Evolutionary conservation across 805 yeast species (phyloP), one percentile per base, ranked within the genome.

Genomic region (Starmerella bombi): DNA sequence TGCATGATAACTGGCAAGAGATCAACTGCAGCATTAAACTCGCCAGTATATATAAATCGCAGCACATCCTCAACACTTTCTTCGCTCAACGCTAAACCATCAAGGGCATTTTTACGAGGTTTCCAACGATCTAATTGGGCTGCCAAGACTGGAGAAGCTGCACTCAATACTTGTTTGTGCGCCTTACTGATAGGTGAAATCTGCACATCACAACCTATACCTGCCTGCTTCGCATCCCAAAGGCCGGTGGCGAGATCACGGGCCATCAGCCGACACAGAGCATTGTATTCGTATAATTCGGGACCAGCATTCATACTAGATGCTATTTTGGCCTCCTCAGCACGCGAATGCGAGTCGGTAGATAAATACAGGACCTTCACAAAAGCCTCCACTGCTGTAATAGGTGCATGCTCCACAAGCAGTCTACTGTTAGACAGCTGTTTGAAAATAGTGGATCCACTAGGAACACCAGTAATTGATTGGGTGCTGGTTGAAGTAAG

Each of bases 111-210:
- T 10, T 28, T 14, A 20, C n/a, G 3, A 5, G 16, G 19, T 8
- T 16, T 18, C 52, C 52, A 49, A 3, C 52, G 41, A 4, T 5
- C 28, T 14, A 43, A 16, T 17, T 38, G 46, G 2, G 49, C 48
- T 1, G 32, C 43, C 12, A 52, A 36, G 15, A 43, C 54, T 1
- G 41, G 49, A 2, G 51, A 48, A 3, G 38, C 38, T 9, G 49
- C 15, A 1, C 23, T 8, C 17, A 47, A 27, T 2, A 45, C 43
- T 3, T 30, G n/a, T 3, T 38, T 31, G 18, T 47, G 49, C 14
- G 37, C 46, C 5, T 7, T 14, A 3, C 3, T 14, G 15, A 10
- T 21, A 3, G 22, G 27, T 3, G 22, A 12, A 15, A 49, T 31
- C 16, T 12, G 21, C 12, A 45, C 41, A 36, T 51, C 52, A 9